phyloP scores from a whole-genome alignment of 331 rosid species.

The Pyrus hybrid region DNA sequence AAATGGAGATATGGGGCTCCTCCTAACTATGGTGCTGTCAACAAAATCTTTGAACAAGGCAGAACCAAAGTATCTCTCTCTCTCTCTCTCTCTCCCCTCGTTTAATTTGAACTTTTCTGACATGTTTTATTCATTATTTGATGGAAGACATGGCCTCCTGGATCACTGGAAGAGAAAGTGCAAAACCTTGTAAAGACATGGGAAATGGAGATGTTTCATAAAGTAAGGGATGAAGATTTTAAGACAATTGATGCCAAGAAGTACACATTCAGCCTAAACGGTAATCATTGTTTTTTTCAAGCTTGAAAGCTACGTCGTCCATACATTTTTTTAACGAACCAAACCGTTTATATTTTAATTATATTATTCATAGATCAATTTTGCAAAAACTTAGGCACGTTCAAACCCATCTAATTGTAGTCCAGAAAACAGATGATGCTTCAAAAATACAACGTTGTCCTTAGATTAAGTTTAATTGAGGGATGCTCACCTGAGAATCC shows the following conservation, averaged over 20 bases:
- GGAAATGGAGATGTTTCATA: conserved; percentile 71
- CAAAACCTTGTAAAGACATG: conserved; percentile 59
- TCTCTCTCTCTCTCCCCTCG: too few relatives aligned
- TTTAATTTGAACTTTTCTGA: background rate
- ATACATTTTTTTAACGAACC: too few relatives aligned
- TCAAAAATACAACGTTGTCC: too few relatives aligned
- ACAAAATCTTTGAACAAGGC: conserved; percentile 34
- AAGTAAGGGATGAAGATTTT: conserved; percentile 25
- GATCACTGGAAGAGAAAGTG: conserved; percentile 62
- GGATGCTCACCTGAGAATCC: too few relatives aligned
- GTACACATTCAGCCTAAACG: conserved; percentile 51
- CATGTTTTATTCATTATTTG: background rate
- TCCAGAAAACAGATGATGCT: too few relatives aligned
- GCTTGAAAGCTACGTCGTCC: too few relatives aligned
- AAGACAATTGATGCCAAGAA: conserved; percentile 40
- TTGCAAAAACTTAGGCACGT: too few relatives aligned
- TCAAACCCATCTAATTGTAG: too few relatives aligned
- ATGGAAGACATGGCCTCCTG: conserved; percentile 59
- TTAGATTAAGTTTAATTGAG: too few relatives aligned
- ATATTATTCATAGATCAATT: too few relatives aligned
- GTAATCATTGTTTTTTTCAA: conserved; percentile 7
- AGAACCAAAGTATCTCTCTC: conserved; percentile 23
- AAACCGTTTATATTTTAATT: too few relatives aligned
- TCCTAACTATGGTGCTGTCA: conserved; percentile 30
- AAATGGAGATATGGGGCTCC: conserved; percentile 31